phyloP scores from a whole-genome alignment of 2,329 filamentous ascomycete species.

The Fusarium solani-melongenae region DNA sequence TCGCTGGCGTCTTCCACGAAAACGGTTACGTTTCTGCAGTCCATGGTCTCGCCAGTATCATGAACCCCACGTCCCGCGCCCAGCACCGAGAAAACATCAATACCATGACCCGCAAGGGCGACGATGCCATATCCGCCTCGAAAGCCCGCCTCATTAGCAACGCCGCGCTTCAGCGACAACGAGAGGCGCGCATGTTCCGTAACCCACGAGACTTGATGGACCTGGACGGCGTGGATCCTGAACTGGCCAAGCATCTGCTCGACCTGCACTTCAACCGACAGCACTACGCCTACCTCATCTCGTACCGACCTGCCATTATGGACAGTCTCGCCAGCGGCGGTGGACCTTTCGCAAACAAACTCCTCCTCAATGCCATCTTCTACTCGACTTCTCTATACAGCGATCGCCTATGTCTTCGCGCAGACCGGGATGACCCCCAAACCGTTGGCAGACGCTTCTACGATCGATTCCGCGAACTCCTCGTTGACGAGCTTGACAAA shows the following conservation, averaged over 20 bases:
- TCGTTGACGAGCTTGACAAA: slow-evolving; percentile 48
- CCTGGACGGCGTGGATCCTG: slow-evolving; percentile 47
- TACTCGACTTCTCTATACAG: slow-evolving; percentile 53
- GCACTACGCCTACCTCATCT: slow-evolving; percentile 51
- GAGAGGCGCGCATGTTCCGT: slow-evolving; percentile 46
- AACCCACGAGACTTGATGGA: slow-evolving; percentile 48
- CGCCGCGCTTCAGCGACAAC: slow-evolving; percentile 48
- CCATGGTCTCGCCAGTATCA: slow-evolving; percentile 50
- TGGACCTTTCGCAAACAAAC: slow-evolving; percentile 51
- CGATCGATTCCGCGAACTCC: slow-evolving; percentile 49
- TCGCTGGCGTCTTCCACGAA: slow-evolving; percentile 50
- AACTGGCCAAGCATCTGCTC: slow-evolving; percentile 51
- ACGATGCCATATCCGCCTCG: slow-evolving; percentile 43
- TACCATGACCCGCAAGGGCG: slow-evolving; percentile 42
- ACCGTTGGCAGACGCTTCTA: slow-evolving; percentile 52
- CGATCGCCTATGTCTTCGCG: slow-evolving; percentile 48
- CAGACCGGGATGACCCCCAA: slow-evolving; percentile 47
- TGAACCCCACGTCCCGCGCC: slow-evolving; percentile 46
- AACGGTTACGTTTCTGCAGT: slow-evolving; percentile 50
- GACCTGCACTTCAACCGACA: slow-evolving; percentile 53
- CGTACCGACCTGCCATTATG: slow-evolving; percentile 54
- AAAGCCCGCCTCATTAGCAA: slow-evolving; percentile 51
- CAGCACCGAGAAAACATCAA: slow-evolving; percentile 46
- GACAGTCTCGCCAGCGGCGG: slow-evolving; percentile 49
- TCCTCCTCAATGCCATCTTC: slow-evolving; percentile 55